Percentiles rank a stretch among this genome's conserved stretches.
These are phyloP conservation scores for Arthrobotrys pseudoclavata DNA, from an alignment of 2,329 filamentous ascomycete genomes.

Conservation along the genomic window DNA sequence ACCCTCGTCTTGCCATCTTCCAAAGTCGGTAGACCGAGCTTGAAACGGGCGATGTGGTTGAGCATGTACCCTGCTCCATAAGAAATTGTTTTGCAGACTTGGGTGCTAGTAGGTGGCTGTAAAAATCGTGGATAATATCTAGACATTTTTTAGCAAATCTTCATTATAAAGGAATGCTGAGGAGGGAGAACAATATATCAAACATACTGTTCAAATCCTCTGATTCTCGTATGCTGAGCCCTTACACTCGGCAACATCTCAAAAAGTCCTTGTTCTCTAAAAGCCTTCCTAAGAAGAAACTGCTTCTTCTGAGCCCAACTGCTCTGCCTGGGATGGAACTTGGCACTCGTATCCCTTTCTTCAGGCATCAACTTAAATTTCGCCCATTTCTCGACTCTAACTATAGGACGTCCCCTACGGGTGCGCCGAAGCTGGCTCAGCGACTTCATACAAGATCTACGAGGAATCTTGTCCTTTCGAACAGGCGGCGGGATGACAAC, in stretches of 20 bases:
- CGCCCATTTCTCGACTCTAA: neutral
- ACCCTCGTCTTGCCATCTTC: neutral
- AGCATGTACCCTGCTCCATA: constrained; percentile 30
- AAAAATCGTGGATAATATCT: constrained; percentile 46
- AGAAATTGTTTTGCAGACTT: constrained; percentile 14
- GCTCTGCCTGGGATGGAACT: constrained; percentile 8
- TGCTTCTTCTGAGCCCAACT: constrained; percentile 11
- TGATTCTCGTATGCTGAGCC: constrained; percentile 25
- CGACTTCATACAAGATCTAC: constrained; percentile 24
- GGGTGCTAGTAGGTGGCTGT: neutral
- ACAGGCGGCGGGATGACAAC: constrained; percentile 15
- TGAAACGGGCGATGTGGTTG: constrained; percentile 53
- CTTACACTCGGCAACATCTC: constrained; percentile 39
- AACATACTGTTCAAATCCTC: constrained; percentile 40
- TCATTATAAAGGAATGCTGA: neutral
- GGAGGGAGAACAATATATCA: neutral
- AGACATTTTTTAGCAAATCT: neutral
- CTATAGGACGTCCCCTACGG: neutral
- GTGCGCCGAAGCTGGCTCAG: neutral
- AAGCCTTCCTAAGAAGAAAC: neutral
- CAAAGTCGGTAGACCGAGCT: constrained; percentile 32
- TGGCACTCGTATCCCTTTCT: neutral
- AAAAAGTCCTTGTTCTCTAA: constrained; percentile 12
- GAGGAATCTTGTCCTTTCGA: constrained; percentile 20
- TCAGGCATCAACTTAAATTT: constrained; percentile 11